These are phyloP conservation scores for Podila clonocystis DNA, from an alignment of 192 early-diverging fungal species.

Conservation along the genomic window DNA sequence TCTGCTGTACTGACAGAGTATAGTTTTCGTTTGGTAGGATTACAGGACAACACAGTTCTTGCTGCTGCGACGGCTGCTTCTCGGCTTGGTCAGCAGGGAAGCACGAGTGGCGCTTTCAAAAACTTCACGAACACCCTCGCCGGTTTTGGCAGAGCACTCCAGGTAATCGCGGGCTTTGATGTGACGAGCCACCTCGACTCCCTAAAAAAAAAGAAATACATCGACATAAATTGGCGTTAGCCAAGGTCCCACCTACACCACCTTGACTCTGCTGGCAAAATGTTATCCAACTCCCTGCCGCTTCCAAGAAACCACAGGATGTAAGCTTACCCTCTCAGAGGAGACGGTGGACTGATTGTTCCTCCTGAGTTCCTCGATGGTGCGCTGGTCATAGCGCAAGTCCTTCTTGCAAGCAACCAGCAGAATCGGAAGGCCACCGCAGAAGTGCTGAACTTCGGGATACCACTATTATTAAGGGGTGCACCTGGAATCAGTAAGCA, in stretches of 20 bases:
- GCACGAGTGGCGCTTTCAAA: slow-evolving; percentile 88
- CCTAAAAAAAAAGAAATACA: slow-evolving; percentile 50
- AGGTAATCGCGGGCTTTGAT: slow-evolving; percentile 86
- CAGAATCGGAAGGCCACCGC: slow-evolving; percentile 79
- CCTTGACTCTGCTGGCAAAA: no score
- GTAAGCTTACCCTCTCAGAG: slow-evolving; percentile 62
- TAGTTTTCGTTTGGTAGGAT: neutral
- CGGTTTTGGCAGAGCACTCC: slow-evolving; percentile 86
- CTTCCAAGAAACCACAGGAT: no score
- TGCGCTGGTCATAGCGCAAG: slow-evolving; percentile 77
- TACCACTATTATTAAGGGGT: slow-evolving; percentile 58
- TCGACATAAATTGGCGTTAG: neutral
- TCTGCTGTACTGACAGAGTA: no score
- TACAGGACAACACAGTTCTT: slow-evolving; percentile 5
- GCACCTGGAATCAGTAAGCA: no score
- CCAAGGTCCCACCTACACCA: no score
- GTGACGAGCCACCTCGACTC: slow-evolving; percentile 71
- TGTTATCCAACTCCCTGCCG: no score
- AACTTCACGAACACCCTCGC: slow-evolving; percentile 83
- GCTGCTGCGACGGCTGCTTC: neutral
- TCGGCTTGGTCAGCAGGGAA: slow-evolving; percentile 58
- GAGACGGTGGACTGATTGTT: slow-evolving; percentile 75
- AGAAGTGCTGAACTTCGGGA: slow-evolving; percentile 84
- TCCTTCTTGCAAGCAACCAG: slow-evolving; percentile 88
- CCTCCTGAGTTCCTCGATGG: slow-evolving; percentile 76